A percentile compares a stretch with the other conserved stretches of the same genome.
Evolutionary conservation across 2,329 filamentous ascomycete species (phyloP).

Genomic region (Fusarium ramigenum): DNA sequence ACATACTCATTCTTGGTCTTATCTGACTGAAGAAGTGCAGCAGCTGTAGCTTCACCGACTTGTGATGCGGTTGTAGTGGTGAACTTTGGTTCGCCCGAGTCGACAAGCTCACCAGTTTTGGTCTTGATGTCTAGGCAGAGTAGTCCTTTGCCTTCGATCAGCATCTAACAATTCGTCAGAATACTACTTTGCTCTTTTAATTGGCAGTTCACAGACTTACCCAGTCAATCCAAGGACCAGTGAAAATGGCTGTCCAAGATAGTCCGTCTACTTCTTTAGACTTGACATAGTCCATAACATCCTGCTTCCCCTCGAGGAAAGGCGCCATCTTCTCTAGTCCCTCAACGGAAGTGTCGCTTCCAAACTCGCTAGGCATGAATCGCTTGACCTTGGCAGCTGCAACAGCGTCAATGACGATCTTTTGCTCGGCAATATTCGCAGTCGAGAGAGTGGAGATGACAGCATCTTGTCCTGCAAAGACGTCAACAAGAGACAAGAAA

Average conservation of each 20-base stretch:
- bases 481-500: accelerated
- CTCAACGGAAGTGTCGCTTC: not conserved
- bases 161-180: not conserved
- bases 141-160: not conserved
- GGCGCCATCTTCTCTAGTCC: conserved; percentile 1
- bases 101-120: not conserved
- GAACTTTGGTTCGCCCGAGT: not conserved
- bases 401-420: not conserved
- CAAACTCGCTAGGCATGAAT: conserved; percentile 15
- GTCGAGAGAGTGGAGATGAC: conserved; percentile 7
- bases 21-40: not conserved
- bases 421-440: conserved; percentile 5
- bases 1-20: conserved; percentile 3
- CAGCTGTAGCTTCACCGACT: conserved; percentile 10
- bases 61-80: conserved; percentile 1
- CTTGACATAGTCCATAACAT: conserved; percentile 5
- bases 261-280: not conserved
- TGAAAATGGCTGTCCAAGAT: not conserved
- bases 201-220: accelerated
- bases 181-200: accelerated
- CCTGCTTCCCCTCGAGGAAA: not conserved
- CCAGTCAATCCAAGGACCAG: conserved; percentile 14
- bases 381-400: conserved; percentile 4
- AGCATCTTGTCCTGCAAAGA: not conserved
- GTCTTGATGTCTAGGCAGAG: not conserved